Base-by-base conservation (phyloP, 2,329 filamentous ascomycete genomes). In the Trichoderma citrinoviride region DNA sequence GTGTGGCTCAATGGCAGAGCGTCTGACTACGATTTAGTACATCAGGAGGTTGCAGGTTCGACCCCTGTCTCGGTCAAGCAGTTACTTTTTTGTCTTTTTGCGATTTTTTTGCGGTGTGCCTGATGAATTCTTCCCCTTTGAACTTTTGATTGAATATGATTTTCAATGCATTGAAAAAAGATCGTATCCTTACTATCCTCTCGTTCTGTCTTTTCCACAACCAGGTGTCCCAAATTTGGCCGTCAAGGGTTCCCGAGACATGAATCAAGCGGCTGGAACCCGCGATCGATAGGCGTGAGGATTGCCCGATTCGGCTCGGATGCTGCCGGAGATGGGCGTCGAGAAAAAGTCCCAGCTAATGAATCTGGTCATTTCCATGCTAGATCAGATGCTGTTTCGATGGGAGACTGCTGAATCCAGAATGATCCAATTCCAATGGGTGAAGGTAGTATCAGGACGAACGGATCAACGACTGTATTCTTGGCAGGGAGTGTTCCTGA, bases 1-100 rank as follows among this genome's bases (percentile, higher is more conserved):
- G 61, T 64, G 61, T 64, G 61, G 61, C 61, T 64, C 61, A 64
- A 64, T 64, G 61, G 61, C 61, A 64, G 61, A 64, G 61, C 61
- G 61, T 64, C 61, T 64, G 61, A 56, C 61, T 64, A 64, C 61
- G 61, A 64, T 33, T 40, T 15, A 56, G 61, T 64, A 64, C 5
- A 64, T 56, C 61, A 64, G 61, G 61, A 64, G 61, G 61, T 64
- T 64, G 61, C 61, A 64, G 61, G 61, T 64, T 64, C 61, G 61
- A 64, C 61, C 61, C 61, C 61, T 64, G 61, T 64, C 61, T 64
- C 61, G 61, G 61, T 64, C 54, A 61, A 61, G 56, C 46, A 53
- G 2, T 54, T 33, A 46, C 14, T 37, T 53, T 61, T 61, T 54
- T 53, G 3, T 8, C 23, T 27, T 40, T 50, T 50, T 19, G 8